Evolutionary conservation across 192 early-diverging fungal species (phyloP).

Genomic region (Diversispora epigaea): DNA sequence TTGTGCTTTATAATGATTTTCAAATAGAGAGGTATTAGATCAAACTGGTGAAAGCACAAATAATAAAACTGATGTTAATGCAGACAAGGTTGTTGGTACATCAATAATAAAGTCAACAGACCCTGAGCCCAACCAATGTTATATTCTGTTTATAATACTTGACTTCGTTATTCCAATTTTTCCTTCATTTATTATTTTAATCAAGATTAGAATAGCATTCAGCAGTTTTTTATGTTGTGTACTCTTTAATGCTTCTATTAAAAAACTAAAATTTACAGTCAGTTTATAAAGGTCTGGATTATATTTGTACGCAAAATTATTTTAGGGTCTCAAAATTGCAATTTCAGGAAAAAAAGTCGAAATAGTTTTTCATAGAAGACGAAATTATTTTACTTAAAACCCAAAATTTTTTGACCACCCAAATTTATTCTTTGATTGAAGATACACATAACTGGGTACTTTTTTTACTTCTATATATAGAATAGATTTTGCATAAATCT

Average conservation of each 20-base stretch:
- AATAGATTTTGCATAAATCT: too few species aligned
- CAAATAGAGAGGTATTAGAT: background rate
- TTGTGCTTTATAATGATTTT: conserved; percentile 15
- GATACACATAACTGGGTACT: too few species aligned
- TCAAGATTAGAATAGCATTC: background rate
- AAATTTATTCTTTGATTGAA: too few species aligned
- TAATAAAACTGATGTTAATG: conserved; percentile 3
- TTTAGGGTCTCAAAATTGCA: too few species aligned
- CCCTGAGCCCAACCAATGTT: conserved; percentile 1
- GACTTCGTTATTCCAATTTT: conserved; percentile 5
- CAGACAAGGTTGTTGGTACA: conserved; percentile 13
- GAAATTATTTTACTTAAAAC: too few species aligned
- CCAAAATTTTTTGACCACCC: too few species aligned
- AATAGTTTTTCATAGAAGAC: too few species aligned
- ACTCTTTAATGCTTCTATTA: background rate
- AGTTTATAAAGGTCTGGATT: background rate
- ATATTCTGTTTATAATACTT: background rate
- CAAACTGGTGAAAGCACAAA: background rate
- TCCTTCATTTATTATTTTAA: background rate
- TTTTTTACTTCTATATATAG: too few species aligned
- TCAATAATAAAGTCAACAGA: conserved; percentile 6
- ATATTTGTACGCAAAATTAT: too few species aligned
- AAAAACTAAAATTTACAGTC: background rate
- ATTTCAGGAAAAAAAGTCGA: too few species aligned
- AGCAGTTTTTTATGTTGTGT: background rate